A percentile compares a stretch with the other conserved stretches of the same genome.
These are phyloP conservation scores for Grigorovia yakushimaensis DNA, from an alignment of 805 yeast species.

Conservation along the genomic window DNA sequence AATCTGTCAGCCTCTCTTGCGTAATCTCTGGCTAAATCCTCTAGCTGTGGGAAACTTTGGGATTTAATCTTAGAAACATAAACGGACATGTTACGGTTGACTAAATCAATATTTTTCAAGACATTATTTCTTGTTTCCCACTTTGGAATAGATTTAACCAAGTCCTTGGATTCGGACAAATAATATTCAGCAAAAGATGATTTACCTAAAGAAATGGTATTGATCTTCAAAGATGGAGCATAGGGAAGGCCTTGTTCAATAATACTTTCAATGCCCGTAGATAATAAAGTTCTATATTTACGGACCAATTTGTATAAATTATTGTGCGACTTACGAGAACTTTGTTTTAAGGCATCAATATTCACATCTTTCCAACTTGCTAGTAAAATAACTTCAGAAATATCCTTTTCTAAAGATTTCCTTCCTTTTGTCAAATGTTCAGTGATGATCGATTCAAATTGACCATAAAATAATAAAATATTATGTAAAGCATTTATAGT, in stretches of 20 bases:
- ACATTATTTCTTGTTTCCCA: slow-evolving; percentile 53
- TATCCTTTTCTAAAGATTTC: slow-evolving; percentile 60
- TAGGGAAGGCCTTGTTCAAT: slow-evolving; percentile 51
- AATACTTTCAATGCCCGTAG: slow-evolving; percentile 40
- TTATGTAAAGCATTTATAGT: slow-evolving; percentile 21
- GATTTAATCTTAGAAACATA: slow-evolving; percentile 31
- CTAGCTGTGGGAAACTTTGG: slow-evolving; percentile 39
- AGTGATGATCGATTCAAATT: slow-evolving; percentile 45
- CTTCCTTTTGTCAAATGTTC: slow-evolving; percentile 37
- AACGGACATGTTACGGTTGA: slow-evolving; percentile 46
- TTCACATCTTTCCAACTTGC: slow-evolving; percentile 98
- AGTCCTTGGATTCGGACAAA: slow-evolving; percentile 8
- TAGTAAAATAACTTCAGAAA: slow-evolving; percentile 71
- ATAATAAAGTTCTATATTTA: slow-evolving; percentile 61
- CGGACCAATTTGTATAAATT: slow-evolving; percentile 73
- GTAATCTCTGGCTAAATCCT: slow-evolving; percentile 45
- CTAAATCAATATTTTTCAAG: slow-evolving; percentile 39
- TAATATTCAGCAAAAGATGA: slow-evolving; percentile 5
- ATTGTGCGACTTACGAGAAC: slow-evolving; percentile 83
- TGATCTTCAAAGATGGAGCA: slow-evolving; percentile 6
- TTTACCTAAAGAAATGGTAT: slow-evolving; percentile 4
- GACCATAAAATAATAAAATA: slow-evolving; percentile 53
- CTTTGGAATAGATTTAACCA: slow-evolving; percentile 30
- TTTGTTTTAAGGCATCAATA: slow-evolving; percentile 84
- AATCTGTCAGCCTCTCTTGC: slow-evolving; percentile 51